These are phyloP conservation scores for Jatropha multifida DNA, from an alignment of 441 rosid species.

Conservation along the genomic window DNA sequence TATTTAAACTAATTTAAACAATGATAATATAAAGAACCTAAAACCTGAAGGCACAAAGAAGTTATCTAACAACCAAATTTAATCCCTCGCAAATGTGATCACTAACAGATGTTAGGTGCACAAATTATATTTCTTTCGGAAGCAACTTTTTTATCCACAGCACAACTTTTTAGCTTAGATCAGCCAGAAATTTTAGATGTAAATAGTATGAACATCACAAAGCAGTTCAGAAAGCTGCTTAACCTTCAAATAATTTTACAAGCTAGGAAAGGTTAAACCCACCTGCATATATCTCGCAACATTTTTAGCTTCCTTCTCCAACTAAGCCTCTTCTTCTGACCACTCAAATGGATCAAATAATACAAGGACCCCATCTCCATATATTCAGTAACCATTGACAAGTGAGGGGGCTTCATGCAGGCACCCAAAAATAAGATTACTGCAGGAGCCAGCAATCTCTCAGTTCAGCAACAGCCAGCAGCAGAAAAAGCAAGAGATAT, in stretches of 20 bases:
- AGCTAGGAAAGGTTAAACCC: conserved; percentile 14
- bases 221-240: background rate
- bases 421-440: conserved; percentile 98
- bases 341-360: conserved; percentile 79
- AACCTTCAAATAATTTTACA: background rate
- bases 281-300: conserved; percentile 99
- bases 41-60: background rate
- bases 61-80: background rate
- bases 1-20: background rate
- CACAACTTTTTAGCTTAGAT: background rate
- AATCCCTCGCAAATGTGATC: background rate
- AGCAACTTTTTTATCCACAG: background rate
- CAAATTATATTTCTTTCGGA: background rate
- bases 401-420: conserved; percentile 85
- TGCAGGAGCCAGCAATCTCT: conserved; percentile 38
- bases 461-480: background rate
- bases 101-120: background rate
- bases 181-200: background rate
- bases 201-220: background rate
- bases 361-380: conserved; percentile 98
- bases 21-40: background rate
- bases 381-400: conserved; percentile 95
- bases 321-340: conserved; percentile 86
- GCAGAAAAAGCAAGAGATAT: background rate
- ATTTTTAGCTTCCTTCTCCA: conserved; percentile 91